Percentiles rank a stretch among this genome's conserved stretches.
phyloP scores from a whole-genome alignment of 352 stramenopile species.

The Globisporangium takayamanum region DNA sequence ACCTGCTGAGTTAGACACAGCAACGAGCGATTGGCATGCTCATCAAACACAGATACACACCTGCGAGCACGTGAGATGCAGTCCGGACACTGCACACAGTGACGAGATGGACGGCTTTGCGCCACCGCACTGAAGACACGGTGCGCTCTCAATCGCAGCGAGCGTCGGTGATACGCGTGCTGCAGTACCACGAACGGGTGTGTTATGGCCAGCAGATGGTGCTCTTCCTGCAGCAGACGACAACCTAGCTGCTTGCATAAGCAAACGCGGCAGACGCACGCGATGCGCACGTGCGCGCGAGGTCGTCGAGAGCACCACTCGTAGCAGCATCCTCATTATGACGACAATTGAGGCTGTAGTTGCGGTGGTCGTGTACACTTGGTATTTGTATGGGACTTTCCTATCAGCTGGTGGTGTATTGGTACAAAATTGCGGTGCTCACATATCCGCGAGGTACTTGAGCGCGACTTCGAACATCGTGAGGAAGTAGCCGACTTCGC shows the following conservation, averaged over 20 bases:
- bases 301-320: too few species aligned
- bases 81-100: conserved; percentile 23
- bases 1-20: conserved; percentile 4
- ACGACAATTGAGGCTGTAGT: too few species aligned
- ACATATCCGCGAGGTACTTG: conserved; percentile 85
- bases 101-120: conserved; percentile 9
- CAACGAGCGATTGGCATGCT: not conserved
- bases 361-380: not conserved
- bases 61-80: conserved; percentile 47
- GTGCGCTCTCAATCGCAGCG: conserved; percentile 25
- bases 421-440: not conserved
- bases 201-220: not conserved
- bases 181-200: not conserved
- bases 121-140: conserved; percentile 43
- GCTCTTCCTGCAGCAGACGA: not conserved
- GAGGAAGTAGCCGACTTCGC: conserved; percentile 81
- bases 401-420: conserved; percentile 6
- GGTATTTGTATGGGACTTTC: not conserved
- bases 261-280: not conserved
- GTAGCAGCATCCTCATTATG: not conserved
- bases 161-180: conserved; percentile 4
- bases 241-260: not conserved
- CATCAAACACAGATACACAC: conserved; percentile 3
- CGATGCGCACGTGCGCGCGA: too few species aligned
- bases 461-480: conserved; percentile 86